These are phyloP conservation scores for Xylaria flabelliformis DNA, from an alignment of 495 filamentous ascomycete genomes.

Conservation along the genomic window DNA sequence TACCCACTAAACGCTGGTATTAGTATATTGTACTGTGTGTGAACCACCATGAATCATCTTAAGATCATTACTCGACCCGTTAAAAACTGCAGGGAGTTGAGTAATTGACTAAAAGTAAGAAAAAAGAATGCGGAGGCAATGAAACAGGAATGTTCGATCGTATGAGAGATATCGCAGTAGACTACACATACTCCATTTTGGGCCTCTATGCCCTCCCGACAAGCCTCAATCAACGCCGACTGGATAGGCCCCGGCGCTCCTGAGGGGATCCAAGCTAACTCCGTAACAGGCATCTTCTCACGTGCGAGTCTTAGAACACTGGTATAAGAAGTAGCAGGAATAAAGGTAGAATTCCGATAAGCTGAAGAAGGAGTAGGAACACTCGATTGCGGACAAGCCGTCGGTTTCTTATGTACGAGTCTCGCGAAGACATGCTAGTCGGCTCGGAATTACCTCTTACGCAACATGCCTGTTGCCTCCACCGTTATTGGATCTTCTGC, in stretches of 20 bases:
- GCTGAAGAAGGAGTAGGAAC: background rate
- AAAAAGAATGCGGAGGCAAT: background rate
- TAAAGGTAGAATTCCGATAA: background rate
- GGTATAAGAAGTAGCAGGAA: background rate
- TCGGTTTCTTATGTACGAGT: background rate
- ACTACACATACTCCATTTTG: slow-evolving; percentile 18
- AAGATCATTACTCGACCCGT: background rate
- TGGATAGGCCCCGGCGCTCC: slow-evolving; percentile 12
- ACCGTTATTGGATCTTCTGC: background rate
- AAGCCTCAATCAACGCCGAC: background rate
- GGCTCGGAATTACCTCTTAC: background rate
- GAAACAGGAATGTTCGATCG: background rate
- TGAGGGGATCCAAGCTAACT: slow-evolving; percentile 26
- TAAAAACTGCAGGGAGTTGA: background rate
- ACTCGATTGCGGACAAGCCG: background rate
- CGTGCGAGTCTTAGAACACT: background rate
- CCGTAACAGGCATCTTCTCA: slow-evolving; percentile 25
- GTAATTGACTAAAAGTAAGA: background rate
- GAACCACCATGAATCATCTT: background rate
- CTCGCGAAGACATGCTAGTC: background rate
- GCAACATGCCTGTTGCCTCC: slow-evolving; percentile 23
- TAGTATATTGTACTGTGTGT: background rate
- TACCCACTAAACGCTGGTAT: slow-evolving; percentile 22
- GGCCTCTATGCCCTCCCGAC: slow-evolving; percentile 5
- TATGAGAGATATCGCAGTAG: background rate